Base-by-base conservation (phyloP, 441 rosid species). In the Pelargonium fulgidum region DNA sequence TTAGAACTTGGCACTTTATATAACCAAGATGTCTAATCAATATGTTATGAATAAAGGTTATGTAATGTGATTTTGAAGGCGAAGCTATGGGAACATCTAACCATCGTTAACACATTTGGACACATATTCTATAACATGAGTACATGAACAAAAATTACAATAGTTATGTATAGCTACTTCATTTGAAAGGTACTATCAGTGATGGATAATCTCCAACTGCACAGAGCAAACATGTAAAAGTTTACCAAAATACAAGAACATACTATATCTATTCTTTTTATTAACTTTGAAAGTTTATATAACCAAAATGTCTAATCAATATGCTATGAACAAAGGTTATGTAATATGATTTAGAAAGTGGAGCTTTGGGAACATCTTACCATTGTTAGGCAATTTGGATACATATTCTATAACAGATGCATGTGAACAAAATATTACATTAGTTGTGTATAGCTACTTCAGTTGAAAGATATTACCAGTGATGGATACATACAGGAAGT, bases 191-290 rank as follows among this genome's bases (percentile, higher is more conserved):
- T 52, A 52, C 4, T 52, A 52, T 52, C 3, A n/a, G 59, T 52
- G 14, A 16, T 14, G 19, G 14, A 52, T 52, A 29, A 94, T 94
- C 76, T 92, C 96, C 7, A 97, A 86, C 97, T 94, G 94, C 80
- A 79, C 70, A 80, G 61, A 68, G 69, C 69, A 68, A 39, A 76
- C 29, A 71, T 4, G 14, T 4, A 19, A 29, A 22, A 29, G 36
- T 29, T 4, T 29, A 29, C 3, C 5, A 29, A 29, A 45, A 17
- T 61, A 11, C 22, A 76, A 73, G 9, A 74, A 73, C 63, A 13
- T 17, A 42, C 42, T 24, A 39, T 65, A 7, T 39, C 54, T 41
- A 26, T 3, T 63, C 20, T 29, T 26, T n/a, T 33, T 63, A 42
- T 12, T n/a, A 12, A 13, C 17, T 63, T 26, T 63, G 16, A 3